Percentiles rank a stretch among this genome's conserved stretches.
phyloP scores from a whole-genome alignment of 805 yeast genomes.

The Maudiozyma turicensis region DNA sequence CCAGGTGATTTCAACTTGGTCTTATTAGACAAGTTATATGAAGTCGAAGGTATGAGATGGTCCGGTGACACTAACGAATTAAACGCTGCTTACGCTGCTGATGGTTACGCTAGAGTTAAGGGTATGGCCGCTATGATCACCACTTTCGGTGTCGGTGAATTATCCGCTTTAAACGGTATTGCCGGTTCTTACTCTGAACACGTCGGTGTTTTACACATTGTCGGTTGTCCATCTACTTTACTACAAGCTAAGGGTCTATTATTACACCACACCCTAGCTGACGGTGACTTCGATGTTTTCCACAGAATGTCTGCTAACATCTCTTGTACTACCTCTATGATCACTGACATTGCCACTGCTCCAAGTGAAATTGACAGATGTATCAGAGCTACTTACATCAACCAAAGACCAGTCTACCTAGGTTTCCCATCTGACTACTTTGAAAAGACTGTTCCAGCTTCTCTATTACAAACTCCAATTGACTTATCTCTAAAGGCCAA shows the following conservation, averaged over 20 bases:
- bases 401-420: constrained; percentile 1
- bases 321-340: constrained; percentile 1
- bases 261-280: constrained; percentile 1
- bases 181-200: constrained; percentile 3
- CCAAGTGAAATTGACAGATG: constrained; percentile 1
- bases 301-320: constrained; percentile 2
- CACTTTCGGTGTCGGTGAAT: constrained; percentile 2
- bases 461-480: neutral
- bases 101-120: constrained; percentile 2
- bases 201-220: constrained; percentile 1
- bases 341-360: constrained; percentile 1
- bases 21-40: constrained; percentile 1
- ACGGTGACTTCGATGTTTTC: constrained; percentile 1
- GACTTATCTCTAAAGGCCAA: neutral
- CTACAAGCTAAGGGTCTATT: constrained; percentile 1
- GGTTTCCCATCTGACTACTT: constrained; percentile 1
- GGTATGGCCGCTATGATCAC: constrained; percentile 2
- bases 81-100: constrained; percentile 3
- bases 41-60: constrained; percentile 2
- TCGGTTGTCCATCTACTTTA: constrained; percentile 1
- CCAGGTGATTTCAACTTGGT: constrained; percentile 2
- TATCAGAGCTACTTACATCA: constrained; percentile 1
- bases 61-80: constrained; percentile 2
- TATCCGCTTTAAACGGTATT: constrained; percentile 1
- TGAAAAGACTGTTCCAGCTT: constrained; percentile 1